Percentiles rank a stretch among this genome's conserved stretches.
Conservation (phyloP, 164 flowering plant genomes). For the Aristolochia contorta region DNA sequence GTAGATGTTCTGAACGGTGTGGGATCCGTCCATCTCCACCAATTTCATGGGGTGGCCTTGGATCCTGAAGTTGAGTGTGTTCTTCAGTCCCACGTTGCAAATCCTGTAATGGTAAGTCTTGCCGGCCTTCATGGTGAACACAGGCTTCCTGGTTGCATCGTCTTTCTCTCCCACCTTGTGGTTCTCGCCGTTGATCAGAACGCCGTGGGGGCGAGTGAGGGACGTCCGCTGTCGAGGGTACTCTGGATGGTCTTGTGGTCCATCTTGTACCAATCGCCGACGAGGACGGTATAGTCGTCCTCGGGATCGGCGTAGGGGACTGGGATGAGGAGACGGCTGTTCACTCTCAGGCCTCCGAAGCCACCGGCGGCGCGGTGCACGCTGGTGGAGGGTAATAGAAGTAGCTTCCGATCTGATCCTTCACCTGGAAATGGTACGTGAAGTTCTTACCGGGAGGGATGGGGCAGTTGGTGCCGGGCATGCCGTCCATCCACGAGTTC, state of each 20-base stretch:
- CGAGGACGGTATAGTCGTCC: constrained; percentile 7
- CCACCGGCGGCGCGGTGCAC: constrained; percentile 7
- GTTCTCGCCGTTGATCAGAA: constrained; percentile 29
- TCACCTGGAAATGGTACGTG: constrained; percentile 10
- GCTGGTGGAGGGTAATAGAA: constrained; percentile 6
- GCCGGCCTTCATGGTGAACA: constrained; percentile 26
- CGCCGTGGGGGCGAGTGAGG: constrained; percentile 27
- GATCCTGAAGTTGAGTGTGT: constrained; percentile 49
- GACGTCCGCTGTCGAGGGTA: constrained; percentile 19
- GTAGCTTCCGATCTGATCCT: constrained; percentile 12
- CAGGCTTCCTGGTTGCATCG: constrained; percentile 8
- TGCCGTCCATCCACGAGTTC: constrained; percentile 10
- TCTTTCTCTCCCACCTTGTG: constrained; percentile 7
- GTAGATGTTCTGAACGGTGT: constrained; percentile 47
- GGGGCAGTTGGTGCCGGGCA: constrained; percentile 11
- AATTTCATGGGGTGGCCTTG: constrained; percentile 54
- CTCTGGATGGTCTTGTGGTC: constrained; percentile 10
- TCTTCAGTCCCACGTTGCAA: constrained; percentile 38
- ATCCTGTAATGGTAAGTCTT: constrained; percentile 38
- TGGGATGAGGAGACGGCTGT: constrained; percentile 6
- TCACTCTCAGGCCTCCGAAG: constrained; percentile 7
- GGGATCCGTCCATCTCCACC: constrained; percentile 63
- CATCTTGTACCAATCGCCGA: constrained; percentile 10
- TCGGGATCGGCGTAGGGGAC: constrained; percentile 7
- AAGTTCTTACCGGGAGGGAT: constrained; percentile 9